phyloP scores from a whole-genome alignment of 2,329 filamentous ascomycete genomes.

The Neonectria coccinea region DNA sequence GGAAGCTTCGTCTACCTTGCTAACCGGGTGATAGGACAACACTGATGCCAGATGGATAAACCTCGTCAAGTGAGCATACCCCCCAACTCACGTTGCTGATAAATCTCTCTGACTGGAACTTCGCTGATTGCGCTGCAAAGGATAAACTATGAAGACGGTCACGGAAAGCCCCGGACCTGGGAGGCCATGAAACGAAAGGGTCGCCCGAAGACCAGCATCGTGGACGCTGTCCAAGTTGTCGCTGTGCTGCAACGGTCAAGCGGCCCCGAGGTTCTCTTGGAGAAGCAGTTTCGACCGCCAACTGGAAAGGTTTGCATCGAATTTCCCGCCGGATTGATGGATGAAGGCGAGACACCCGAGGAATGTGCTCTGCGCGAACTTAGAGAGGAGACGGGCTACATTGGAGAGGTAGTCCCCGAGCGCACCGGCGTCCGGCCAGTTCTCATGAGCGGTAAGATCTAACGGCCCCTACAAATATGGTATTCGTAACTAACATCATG shows the following conservation, averaged over 20 bases:
- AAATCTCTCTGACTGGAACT: constrained; percentile 1
- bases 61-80: constrained; percentile 20
- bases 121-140: constrained; percentile 48
- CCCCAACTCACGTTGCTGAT: neutral
- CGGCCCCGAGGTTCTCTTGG: constrained; percentile 69
- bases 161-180: constrained; percentile 71
- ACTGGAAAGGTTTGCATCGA: constrained; percentile 71
- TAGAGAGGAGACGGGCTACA: constrained; percentile 75
- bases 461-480: neutral
- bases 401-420: constrained; percentile 58
- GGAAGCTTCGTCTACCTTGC: neutral
- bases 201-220: constrained; percentile 68
- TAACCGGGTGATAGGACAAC: constrained; percentile 7
- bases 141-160: constrained; percentile 73
- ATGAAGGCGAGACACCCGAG: constrained; percentile 71
- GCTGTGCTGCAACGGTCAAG: constrained; percentile 71
- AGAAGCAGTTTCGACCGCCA: constrained; percentile 76
- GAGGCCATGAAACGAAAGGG: constrained; percentile 79
- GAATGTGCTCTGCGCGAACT: constrained; percentile 73
- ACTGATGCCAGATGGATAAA: constrained; percentile 23
- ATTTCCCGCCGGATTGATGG: constrained; percentile 73
- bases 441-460: constrained; percentile 18
- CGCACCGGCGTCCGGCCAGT: constrained; percentile 12
- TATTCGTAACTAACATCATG: constrained; percentile 70
- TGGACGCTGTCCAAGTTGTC: constrained; percentile 80